A percentile compares a stretch with the other conserved stretches of the same genome.
Conservation (phyloP, 805 yeast genomes). For the Nakazawaea anatomiae region DNA sequence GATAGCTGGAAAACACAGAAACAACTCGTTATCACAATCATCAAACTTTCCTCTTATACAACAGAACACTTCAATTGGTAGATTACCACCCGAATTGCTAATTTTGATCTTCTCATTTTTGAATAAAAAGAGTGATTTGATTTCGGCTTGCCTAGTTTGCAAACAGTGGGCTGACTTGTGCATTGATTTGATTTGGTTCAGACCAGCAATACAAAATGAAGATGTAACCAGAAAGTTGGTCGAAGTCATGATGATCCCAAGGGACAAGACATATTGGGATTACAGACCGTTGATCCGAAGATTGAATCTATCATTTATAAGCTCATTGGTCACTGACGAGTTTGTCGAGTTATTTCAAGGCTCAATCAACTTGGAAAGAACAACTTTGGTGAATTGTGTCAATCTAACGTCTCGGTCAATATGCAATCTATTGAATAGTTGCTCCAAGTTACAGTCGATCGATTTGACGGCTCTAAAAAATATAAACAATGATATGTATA, state of each 20-base stretch:
- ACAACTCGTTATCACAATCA: constrained; percentile 4
- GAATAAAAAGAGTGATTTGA: constrained; percentile 53
- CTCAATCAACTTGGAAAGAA: constrained; percentile 74
- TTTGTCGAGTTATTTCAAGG: constrained; percentile 56
- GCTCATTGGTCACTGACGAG: constrained; percentile 59
- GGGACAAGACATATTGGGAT: constrained; percentile 51
- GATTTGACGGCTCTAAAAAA: constrained; percentile 78
- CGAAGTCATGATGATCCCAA: constrained; percentile 46
- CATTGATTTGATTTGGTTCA: constrained; percentile 79
- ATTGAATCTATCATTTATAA: constrained; percentile 71
- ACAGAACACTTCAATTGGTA: constrained; percentile 32
- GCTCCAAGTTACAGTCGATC: constrained; percentile 72
- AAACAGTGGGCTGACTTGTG: constrained; percentile 73
- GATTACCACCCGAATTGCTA: constrained; percentile 55
- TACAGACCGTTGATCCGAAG: constrained; percentile 69
- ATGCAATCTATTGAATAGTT: constrained; percentile 52
- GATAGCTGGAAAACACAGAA: constrained; percentile 4
- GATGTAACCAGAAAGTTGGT: constrained; percentile 46
- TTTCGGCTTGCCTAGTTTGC: constrained; percentile 65
- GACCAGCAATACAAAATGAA: constrained; percentile 64
- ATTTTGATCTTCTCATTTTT: constrained; percentile 62
- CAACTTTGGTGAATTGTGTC: constrained; percentile 79
- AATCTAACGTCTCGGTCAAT: constrained; percentile 58
- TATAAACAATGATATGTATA: constrained; percentile 64
- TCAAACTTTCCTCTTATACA: neutral